These are phyloP conservation scores for Monosporozyma siamensis DNA, from an alignment of 805 yeast species.

Conservation along the genomic window DNA sequence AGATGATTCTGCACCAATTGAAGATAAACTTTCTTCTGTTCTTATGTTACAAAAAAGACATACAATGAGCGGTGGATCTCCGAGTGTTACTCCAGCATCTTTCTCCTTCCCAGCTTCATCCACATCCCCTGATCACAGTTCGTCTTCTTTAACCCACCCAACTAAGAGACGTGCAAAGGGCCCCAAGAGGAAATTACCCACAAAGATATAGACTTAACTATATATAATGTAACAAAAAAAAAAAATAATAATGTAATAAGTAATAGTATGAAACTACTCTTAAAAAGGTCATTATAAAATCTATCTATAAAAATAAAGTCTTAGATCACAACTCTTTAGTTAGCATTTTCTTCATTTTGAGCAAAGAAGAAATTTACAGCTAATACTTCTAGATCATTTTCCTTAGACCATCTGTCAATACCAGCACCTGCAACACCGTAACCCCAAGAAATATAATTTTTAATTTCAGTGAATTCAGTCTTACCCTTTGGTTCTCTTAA, in stretches of 20 bases:
- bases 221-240: background rate
- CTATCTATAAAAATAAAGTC: too few relatives aligned
- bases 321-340: too few relatives aligned
- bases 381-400: slow-evolving; percentile 51
- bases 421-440: slow-evolving; percentile 65
- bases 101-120: background rate
- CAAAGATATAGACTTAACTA: slow-evolving; percentile 3
- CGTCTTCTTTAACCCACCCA: slow-evolving; percentile 16
- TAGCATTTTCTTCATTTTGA: slow-evolving; percentile 36
- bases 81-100: background rate
- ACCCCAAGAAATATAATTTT: slow-evolving; percentile 48
- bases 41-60: background rate
- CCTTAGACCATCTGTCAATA: slow-evolving; percentile 55
- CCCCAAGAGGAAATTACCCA: slow-evolving; percentile 34
- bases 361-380: slow-evolving; percentile 81
- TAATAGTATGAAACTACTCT: background rate
- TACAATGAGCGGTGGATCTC: background rate
- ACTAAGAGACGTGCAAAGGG: slow-evolving; percentile 32
- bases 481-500: slow-evolving; percentile 46
- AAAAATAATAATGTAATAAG: background rate
- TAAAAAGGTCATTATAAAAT: too few relatives aligned
- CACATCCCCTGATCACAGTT: background rate
- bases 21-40: slow-evolving; percentile 11
- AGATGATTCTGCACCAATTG: background rate
- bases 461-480: slow-evolving; percentile 4